phyloP scores from a whole-genome alignment of 106 monocot genomes.

The Narthecium ossifragum region DNA sequence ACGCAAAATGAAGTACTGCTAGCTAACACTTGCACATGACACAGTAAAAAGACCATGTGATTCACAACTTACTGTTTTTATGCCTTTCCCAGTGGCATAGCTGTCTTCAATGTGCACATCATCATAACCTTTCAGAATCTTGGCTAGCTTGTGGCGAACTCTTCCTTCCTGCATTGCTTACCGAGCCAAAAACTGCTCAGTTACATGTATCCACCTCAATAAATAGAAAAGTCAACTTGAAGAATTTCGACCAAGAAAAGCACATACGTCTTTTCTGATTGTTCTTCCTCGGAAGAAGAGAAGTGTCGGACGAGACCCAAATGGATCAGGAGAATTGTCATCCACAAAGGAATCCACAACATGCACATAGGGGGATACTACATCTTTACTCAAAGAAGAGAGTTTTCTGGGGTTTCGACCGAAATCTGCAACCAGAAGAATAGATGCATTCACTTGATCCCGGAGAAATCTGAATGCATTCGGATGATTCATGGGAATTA shows the following conservation, averaged over 20 bases:
- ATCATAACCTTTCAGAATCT: conserved; percentile 53
- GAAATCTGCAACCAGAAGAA: conserved; percentile 86
- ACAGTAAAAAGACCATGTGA: background rate
- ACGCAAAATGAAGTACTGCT: no score
- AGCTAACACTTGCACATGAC: background rate
- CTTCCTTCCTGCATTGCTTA: conserved; percentile 62
- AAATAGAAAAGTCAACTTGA: background rate
- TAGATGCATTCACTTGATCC: conserved; percentile 76
- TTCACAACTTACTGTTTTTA: conserved; percentile 50
- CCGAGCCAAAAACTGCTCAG: background rate
- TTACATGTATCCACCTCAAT: background rate
- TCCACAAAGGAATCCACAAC: conserved; percentile 65
- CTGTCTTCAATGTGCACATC: conserved; percentile 83
- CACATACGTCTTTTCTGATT: conserved; percentile 82
- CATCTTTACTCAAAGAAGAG: conserved; percentile 69
- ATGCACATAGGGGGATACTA: conserved; percentile 90
- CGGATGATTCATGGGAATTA: conserved; percentile 94
- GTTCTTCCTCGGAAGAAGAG: conserved; percentile 94
- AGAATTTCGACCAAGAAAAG: background rate
- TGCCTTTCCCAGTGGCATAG: conserved; percentile 73
- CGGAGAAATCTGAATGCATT: conserved; percentile 95
- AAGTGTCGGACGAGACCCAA: conserved; percentile 72
- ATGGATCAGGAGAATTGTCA: conserved; percentile 64
- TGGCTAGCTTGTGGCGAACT: conserved; percentile 63
- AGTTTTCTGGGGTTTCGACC: conserved; percentile 56